A percentile compares a stretch with the other conserved stretches of the same genome.
phyloP scores from a whole-genome alignment of 139 green algal species.

The Gonium pectorale region DNA sequence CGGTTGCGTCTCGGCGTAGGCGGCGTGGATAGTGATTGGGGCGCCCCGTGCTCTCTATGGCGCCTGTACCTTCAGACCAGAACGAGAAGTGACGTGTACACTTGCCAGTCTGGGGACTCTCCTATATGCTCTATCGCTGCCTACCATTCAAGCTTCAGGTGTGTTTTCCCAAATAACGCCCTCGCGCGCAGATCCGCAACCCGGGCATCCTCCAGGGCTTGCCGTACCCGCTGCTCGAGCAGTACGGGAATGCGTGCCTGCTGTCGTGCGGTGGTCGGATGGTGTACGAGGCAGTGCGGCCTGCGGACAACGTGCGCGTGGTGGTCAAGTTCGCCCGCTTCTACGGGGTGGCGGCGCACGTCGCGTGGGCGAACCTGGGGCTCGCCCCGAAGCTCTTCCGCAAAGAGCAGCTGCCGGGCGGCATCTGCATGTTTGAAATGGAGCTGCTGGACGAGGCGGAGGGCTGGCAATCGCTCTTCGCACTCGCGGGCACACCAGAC shows the following conservation, averaged over 20 bases:
- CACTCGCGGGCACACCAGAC: not conserved
- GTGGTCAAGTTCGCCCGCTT: not conserved
- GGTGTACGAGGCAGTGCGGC: not conserved
- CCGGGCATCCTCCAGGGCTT: not conserved
- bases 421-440: not conserved
- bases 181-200: not conserved
- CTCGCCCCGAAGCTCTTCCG: not conserved
- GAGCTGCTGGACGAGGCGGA: not conserved
- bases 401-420: not conserved
- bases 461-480: not conserved
- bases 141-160: no score
- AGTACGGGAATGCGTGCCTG: not conserved
- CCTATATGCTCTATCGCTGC: no score
- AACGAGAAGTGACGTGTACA: no score
- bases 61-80: not conserved
- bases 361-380: not conserved
- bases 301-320: not conserved
- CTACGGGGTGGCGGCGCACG: slow-evolving; percentile 2
- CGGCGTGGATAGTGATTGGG: no score
- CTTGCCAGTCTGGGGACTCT: no score
- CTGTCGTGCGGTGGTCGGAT: not conserved
- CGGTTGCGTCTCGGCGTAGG: no score
- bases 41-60: not conserved
- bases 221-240: slow-evolving; percentile 8
- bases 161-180: no score